Evolutionary conservation across 805 yeast species (phyloP), one percentile per base, ranked within the genome.

Genomic region (Ogataea allantospora): DNA sequence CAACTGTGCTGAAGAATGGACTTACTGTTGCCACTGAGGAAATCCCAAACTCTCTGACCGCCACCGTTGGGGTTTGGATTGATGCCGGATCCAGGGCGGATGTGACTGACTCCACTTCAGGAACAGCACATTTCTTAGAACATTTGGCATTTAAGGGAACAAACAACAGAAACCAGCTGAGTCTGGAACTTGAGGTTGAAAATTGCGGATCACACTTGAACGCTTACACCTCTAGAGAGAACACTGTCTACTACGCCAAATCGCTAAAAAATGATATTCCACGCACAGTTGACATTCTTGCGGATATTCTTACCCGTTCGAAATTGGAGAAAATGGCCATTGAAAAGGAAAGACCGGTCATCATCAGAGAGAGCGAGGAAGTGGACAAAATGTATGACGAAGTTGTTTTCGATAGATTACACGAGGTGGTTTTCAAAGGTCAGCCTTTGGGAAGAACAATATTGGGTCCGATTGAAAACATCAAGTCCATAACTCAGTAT

Each of bases 61-160:
- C 99, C 44, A 93, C 99, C 2, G 96, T 93, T 10, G 99, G 98
- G 2, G 91, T 93, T 38, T 95, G 96, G 91, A 88, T 93, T 45
- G 96, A 93, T 65, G 96, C 99, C 27, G 99, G 99, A 2, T 89
- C 97, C 3, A 74, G 99, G 46, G 98, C 98, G 3, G 99, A 93
- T 64, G 83, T 79, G 54, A 70, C 71, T 30, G 78, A 85, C 54
- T 73, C 73, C 56, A 88, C 88, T 52, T 71, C 78, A 35, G 99
- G 99, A 32, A 89, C 98, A 6, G 99, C 99, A 0, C 99, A 93
- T 66, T 93, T 93, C 60, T 67, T 93, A 41, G 99, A 93, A 64
- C 99, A 93, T 65, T 70, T 93, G 56, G 95, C 98, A 7, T 93
- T 93, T 70, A 93, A 93, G 61, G 99, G 99, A 16, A 93, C 99